Evolutionary conservation across 2,329 filamentous ascomycete species (phyloP).

Genomic region (Lasiodiplodia sp.): DNA sequence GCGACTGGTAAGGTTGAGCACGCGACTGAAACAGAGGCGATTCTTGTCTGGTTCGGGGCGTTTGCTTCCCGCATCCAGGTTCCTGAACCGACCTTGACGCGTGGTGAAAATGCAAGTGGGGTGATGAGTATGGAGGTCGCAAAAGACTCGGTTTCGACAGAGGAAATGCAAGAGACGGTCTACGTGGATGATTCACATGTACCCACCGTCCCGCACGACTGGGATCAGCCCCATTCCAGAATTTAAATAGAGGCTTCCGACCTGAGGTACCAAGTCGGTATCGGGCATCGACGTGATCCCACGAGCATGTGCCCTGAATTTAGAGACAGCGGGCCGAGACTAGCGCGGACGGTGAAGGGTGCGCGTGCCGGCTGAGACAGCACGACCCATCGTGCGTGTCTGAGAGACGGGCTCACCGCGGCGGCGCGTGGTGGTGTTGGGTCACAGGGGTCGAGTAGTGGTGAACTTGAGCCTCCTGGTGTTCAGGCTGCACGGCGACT

Average conservation of each 20-base stretch:
- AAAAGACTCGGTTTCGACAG: background rate
- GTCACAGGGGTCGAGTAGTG: background rate
- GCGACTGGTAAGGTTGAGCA: too few species aligned
- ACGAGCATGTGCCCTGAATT: background rate
- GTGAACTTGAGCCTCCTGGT: background rate
- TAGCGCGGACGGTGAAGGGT: slow-evolving; percentile 4
- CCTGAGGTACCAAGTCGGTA: background rate
- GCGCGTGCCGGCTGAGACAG: slow-evolving; percentile 13
- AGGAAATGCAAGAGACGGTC: background rate
- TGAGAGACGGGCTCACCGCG: background rate
- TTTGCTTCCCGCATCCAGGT: too few species aligned
- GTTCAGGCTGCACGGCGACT: background rate
- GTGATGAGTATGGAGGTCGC: background rate
- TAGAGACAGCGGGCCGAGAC: slow-evolving; percentile 15
- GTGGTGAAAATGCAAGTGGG: background rate
- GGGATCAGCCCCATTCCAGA: background rate
- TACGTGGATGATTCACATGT: background rate
- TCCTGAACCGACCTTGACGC: too few species aligned
- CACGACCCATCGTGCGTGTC: background rate
- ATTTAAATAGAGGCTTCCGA: background rate
- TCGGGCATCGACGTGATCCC: background rate
- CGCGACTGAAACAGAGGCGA: too few species aligned
- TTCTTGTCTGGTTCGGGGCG: too few species aligned
- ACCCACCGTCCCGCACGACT: background rate
- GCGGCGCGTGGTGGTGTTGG: slow-evolving; percentile 10